Conservation (phyloP, 2,329 filamentous ascomycete genomes). For the Sphaerostilbella broomeana region DNA sequence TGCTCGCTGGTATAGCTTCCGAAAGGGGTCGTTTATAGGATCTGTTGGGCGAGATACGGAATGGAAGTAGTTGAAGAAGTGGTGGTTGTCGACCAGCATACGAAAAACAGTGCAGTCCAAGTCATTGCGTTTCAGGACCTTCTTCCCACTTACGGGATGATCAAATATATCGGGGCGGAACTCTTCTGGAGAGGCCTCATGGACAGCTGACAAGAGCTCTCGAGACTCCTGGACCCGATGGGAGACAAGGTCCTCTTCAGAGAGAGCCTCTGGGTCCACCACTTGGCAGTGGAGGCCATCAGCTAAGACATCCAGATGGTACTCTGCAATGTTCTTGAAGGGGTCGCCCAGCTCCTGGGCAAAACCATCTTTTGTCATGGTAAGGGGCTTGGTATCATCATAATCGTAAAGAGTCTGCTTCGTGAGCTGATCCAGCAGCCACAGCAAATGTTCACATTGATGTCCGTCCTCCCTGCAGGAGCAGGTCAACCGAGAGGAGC, state of each 20-base stretch:
- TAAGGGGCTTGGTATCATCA: slow-evolving; percentile 32
- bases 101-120: slow-evolving; percentile 46
- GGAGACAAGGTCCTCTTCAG: slow-evolving; percentile 24
- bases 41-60: slow-evolving; percentile 39
- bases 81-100: slow-evolving; percentile 48
- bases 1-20: slow-evolving; percentile 41
- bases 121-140: slow-evolving; percentile 38
- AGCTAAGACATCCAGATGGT: slow-evolving; percentile 46
- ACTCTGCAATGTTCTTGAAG: slow-evolving; percentile 42
- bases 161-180: slow-evolving; percentile 44
- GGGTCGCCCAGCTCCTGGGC: slow-evolving; percentile 42
- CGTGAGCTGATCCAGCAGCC: slow-evolving; percentile 48
- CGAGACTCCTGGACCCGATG: slow-evolving; percentile 42
- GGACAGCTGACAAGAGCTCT: slow-evolving; percentile 45
- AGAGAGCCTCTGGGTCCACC: slow-evolving; percentile 25
- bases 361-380: slow-evolving; percentile 37
- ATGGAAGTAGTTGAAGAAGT: slow-evolving; percentile 48
- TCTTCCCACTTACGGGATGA: slow-evolving; percentile 22
- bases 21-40: slow-evolving; percentile 40
- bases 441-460: slow-evolving; percentile 47
- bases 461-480: slow-evolving; percentile 33
- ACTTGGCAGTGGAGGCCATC: slow-evolving; percentile 45
- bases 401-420: slow-evolving; percentile 40
- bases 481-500: slow-evolving; percentile 38
- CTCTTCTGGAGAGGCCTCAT: slow-evolving; percentile 31